A percentile compares a stretch with the other conserved stretches of the same genome.
These are phyloP conservation scores for Myrmaecium sp. DNA, from an alignment of 2,329 filamentous ascomycete genomes.

Conservation along the genomic window DNA sequence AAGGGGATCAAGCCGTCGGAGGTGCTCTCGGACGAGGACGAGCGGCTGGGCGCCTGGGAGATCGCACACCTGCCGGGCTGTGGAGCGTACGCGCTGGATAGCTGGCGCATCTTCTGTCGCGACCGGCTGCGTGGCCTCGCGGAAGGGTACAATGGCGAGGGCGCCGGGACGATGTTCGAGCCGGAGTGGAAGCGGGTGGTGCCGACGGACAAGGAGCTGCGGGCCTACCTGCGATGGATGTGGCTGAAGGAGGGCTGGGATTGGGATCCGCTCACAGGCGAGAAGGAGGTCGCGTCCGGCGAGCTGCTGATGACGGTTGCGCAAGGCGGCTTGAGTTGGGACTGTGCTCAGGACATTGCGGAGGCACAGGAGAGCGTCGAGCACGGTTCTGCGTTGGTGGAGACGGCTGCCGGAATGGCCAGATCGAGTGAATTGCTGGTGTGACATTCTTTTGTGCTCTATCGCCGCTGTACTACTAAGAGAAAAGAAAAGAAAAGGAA, in stretches of 20 bases:
- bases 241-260: conserved; percentile 76
- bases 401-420: too few species aligned
- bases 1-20: conserved; percentile 28
- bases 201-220: conserved; percentile 74
- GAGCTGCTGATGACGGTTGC: too few species aligned
- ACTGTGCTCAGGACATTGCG: too few species aligned
- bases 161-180: conserved; percentile 36
- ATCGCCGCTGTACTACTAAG: too few species aligned
- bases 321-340: too few species aligned
- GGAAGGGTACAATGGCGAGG: conserved; percentile 47
- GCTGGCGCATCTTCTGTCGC: conserved; percentile 85
- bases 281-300: conserved; percentile 38
- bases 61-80: conserved; percentile 66
- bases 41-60: conserved; percentile 50
- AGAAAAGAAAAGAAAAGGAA: too few species aligned
- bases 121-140: conserved; percentile 55
- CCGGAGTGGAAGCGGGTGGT: conserved; percentile 84
- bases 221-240: conserved; percentile 76
- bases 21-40: conserved; percentile 19
- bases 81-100: conserved; percentile 70
- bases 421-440: too few species aligned
- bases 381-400: too few species aligned
- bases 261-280: conserved; percentile 60
- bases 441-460: too few species aligned
- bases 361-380: too few species aligned